A percentile compares a stretch with the other conserved stretches of the same genome.
These are phyloP conservation scores for Cladosporium velox DNA, from an alignment of 2,329 filamentous ascomycete species.

Conservation along the genomic window DNA sequence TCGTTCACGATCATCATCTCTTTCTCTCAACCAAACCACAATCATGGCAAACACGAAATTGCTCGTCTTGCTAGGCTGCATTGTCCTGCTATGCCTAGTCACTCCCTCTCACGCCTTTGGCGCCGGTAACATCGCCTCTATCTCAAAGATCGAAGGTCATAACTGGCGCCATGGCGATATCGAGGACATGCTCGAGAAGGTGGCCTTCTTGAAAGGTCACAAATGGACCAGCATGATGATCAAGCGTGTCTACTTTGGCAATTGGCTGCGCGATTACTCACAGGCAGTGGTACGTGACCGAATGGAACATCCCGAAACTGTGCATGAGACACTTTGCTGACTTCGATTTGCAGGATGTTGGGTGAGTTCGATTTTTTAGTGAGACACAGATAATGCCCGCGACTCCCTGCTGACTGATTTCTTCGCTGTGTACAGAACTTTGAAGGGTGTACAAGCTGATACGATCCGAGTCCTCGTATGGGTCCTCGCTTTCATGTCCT, in stretches of 20 bases:
- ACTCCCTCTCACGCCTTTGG: constrained; percentile 44
- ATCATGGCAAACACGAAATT: constrained; percentile 21
- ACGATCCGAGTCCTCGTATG: constrained; percentile 58
- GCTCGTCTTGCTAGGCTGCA: constrained; percentile 32
- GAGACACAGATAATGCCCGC: neutral
- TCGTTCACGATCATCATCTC: neutral
- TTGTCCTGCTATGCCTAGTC: constrained; percentile 32
- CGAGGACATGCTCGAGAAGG: constrained; percentile 53
- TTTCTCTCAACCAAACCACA: neutral
- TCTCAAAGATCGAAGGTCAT: constrained; percentile 48
- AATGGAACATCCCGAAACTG: neutral
- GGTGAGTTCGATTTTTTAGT: constrained; percentile 24
- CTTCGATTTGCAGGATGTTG: constrained; percentile 44
- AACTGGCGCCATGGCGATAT: constrained; percentile 58
- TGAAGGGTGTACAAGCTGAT: constrained; percentile 55
- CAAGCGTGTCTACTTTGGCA: constrained; percentile 44
- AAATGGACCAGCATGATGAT: constrained; percentile 79
- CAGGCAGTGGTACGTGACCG: constrained; percentile 46
- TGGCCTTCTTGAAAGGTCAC: constrained; percentile 59
- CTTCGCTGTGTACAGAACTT: constrained; percentile 34
- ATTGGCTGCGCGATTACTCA: constrained; percentile 53
- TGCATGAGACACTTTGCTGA: neutral
- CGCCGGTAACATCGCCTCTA: constrained; percentile 50
- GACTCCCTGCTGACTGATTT: neutral
- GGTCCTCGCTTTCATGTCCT: constrained; percentile 58